A percentile compares a stretch with the other conserved stretches of the same genome.
Evolutionary conservation across 371 early-diverging fungal genomes (phyloP).

Genomic region (Synchytrium microbalum): DNA sequence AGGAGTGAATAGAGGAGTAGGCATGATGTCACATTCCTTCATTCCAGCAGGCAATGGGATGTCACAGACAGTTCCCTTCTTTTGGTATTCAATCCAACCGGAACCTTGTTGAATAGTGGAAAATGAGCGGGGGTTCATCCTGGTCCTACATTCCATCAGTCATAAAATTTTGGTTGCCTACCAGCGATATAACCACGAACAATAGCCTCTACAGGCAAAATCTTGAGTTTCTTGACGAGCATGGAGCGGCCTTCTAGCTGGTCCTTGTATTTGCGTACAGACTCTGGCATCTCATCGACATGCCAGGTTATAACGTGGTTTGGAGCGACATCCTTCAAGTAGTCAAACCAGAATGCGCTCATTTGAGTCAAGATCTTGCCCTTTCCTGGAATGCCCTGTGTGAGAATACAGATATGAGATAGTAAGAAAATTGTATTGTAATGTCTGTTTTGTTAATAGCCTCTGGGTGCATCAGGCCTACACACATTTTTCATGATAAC

Average conservation of each 20-base stretch:
- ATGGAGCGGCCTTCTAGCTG: constrained; percentile 85
- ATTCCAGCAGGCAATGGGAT: constrained; percentile 75
- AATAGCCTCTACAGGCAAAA: constrained; percentile 97
- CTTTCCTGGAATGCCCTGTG: constrained; percentile 84
- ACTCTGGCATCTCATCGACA: constrained; percentile 82
- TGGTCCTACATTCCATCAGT: background rate
- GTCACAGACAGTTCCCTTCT: constrained; percentile 86
- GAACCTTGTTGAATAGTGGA: constrained; percentile 51
- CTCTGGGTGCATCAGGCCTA: constrained; percentile 1
- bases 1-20: constrained; percentile 85
- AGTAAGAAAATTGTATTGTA: background rate
- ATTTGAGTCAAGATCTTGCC: constrained; percentile 94
- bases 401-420: background rate
- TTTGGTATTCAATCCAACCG: constrained; percentile 90
- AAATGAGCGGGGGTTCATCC: background rate
- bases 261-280: constrained; percentile 73
- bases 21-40: constrained; percentile 75
- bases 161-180: constrained; percentile 11
- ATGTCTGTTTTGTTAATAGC: background rate
- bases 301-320: constrained; percentile 92
- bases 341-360: constrained; percentile 89
- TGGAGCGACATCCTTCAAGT: constrained; percentile 71
- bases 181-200: constrained; percentile 95
- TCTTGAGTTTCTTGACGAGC: constrained; percentile 82
- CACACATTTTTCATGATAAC: constrained; percentile 95